Evolutionary conservation across 768 basidiomycete genomes (phyloP).

Genomic region (Trametes cinnabarina): DNA sequence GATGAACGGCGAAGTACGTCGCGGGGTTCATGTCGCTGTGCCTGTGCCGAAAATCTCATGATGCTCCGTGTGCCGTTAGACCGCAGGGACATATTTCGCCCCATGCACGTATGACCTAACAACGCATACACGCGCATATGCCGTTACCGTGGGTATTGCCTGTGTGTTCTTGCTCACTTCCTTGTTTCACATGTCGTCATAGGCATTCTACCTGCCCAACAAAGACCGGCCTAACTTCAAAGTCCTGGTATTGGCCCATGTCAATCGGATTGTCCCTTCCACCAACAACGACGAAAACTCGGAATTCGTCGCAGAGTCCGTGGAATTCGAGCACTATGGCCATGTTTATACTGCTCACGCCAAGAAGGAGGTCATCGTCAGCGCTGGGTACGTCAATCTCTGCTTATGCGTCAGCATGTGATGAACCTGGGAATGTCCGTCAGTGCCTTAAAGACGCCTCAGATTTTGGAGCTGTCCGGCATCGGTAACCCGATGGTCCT

Average conservation of each 20-base stretch:
- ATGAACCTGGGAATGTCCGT: background rate
- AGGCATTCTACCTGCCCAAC: slow-evolving; percentile 28
- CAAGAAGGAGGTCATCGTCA: slow-evolving; percentile 47
- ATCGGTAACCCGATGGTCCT: slow-evolving; percentile 47
- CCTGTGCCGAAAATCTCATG: background rate
- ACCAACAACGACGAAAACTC: background rate
- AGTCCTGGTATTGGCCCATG: slow-evolving; percentile 29
- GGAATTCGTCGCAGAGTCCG: slow-evolving; percentile 42
- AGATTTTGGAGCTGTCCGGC: slow-evolving; percentile 58
- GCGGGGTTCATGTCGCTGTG: background rate
- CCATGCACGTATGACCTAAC: slow-evolving; percentile 19
- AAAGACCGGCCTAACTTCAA: slow-evolving; percentile 30
- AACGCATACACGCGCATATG: slow-evolving; percentile 22
- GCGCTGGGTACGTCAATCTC: slow-evolving; percentile 13
- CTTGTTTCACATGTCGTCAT: background rate
- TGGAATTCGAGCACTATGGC: slow-evolving; percentile 41
- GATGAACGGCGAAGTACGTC: slow-evolving; percentile 25
- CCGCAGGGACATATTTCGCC: slow-evolving; percentile 16
- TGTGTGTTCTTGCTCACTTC: no score
- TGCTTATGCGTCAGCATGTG: no score
- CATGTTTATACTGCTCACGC: slow-evolving; percentile 37
- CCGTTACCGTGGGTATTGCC: slow-evolving; percentile 26
- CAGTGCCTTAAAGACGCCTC: slow-evolving; percentile 29
- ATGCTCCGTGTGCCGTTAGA: background rate
- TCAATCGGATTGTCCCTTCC: slow-evolving; percentile 28